Base-by-base conservation (phyloP, 2,329 filamentous ascomycete genomes). In the Proliferodiscus dingleyae region DNA sequence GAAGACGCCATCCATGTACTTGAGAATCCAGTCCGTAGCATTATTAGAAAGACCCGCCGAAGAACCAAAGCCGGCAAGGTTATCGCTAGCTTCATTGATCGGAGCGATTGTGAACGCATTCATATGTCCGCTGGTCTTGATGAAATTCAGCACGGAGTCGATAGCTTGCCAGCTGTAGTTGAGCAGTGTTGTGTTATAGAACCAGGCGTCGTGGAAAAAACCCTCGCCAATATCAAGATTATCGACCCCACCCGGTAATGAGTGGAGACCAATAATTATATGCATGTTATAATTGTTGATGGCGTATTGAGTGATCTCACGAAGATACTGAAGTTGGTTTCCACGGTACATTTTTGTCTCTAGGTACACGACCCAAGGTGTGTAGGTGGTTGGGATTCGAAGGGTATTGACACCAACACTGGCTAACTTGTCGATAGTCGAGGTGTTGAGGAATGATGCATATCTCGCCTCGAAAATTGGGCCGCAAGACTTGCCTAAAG, bases 221-320 rank as follows among this genome's bases (percentile, higher is more conserved):
- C 52, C 55, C 46, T 67, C 67, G 36, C 66, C 62, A 37, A 50
- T 62, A 56, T 21, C 64, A 55, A 16, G 58, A 53, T 7, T 62
- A 55, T 58, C 57, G 9, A 61, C 59, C 3, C 69, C 68, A 1
- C 69, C 69, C 0, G 69, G 68, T 0, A 64, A 64, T 1, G 67
- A 64, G 33, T 71, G 69, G 8, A 71, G 50, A 48, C 70, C 69
- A 1, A 71, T 56, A 6, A 71, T 67, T 16, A 63, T 63, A 33
- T 70, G 71, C 13, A 71, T 66, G 30, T 62, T 63, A 45, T 70
- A 56, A 15, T 64, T 59, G 0, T 56, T 59, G 36, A 67, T 68
- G 28, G 65, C 65, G 41, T 68, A 68, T 7, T 57, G 54, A 7
- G 63, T 53, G 29, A 67, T 62, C 1, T 43, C 54, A 32, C 54